These are phyloP conservation scores for Aspergillus carbonarius DNA, from an alignment of 2,329 filamentous ascomycete genomes.

Conservation along the genomic window DNA sequence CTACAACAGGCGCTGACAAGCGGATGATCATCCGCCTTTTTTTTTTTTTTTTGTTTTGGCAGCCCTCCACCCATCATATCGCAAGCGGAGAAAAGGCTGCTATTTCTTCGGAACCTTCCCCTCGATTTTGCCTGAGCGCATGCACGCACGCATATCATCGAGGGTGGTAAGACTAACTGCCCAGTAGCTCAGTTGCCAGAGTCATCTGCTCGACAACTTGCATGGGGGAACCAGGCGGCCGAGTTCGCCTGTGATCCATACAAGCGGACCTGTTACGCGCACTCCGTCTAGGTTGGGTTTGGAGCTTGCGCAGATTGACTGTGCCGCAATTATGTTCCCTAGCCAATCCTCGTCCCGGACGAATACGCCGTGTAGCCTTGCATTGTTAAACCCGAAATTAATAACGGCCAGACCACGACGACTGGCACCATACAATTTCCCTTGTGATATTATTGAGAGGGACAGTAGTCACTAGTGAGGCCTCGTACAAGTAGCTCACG, in stretches of 20 bases:
- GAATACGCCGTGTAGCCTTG: neutral
- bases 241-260: neutral
- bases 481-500: neutral
- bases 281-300: conserved; percentile 6
- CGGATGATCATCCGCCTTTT: conserved; percentile 12
- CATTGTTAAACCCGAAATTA: neutral
- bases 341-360: neutral
- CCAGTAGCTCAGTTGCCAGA: neutral
- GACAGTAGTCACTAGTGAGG: neutral
- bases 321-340: conserved; percentile 17
- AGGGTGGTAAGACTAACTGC: neutral
- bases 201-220: neutral
- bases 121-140: neutral
- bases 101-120: conserved; percentile 11
- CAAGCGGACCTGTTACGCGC: neutral
- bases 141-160: neutral
- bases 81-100: conserved; percentile 6
- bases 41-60: neutral
- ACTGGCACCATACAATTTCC: neutral
- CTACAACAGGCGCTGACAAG: conserved; percentile 4
- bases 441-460: neutral
- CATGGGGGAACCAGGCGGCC: neutral
- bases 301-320: conserved; percentile 22
- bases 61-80: neutral
- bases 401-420: neutral